Base-by-base conservation (phyloP, 2,329 filamentous ascomycete species). In the Xylaria sp. region DNA sequence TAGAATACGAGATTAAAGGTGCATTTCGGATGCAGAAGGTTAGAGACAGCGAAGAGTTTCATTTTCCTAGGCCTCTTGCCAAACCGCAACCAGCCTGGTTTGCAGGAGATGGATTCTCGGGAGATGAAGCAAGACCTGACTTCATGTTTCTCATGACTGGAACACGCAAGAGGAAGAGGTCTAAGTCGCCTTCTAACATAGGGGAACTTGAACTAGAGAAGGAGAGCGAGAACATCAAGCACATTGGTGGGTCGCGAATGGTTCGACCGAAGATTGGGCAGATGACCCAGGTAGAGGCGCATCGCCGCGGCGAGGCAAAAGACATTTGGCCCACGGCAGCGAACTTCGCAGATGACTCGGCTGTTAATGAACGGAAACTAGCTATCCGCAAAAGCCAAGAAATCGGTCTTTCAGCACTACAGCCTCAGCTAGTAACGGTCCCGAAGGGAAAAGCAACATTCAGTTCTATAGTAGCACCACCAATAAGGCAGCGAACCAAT, bases 71-170 rank as follows among this genome's bases (percentile, higher is more conserved):
- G 48, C 17, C 59, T 34, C 60, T 6, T 6, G 58, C 44, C 39
- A 56, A 63, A 22, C 56, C 56, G 8, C 55, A 65, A 39, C 47
- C 56, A 1, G n/a, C 39, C 16, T 70, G 67, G 67, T 44, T 47
- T 2, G 26, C 57, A 41, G 68, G 68, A 3, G 69, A 71, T 41
- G 69, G 67, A 2, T 71, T 71, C 47, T 68, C 69, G 7, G 63
- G 44, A 3, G 65, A 66, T 7, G 69, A 71, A 51, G 61, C 54
- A 16, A 63, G 20, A 8, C 59, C 67, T 3, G 51, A 57, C 24
- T 63, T 63, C 39, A 18, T 51, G 0, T 63, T 65, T 18, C 50
- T 50, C 11, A 60, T 63, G 49, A 59, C 59, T 5, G 59, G 61
- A 8, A 62, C 56, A 38, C 56, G 57, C 26, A 69, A 66, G 49